Percentiles rank a stretch among this genome's conserved stretches.
phyloP scores from a whole-genome alignment of 768 basidiomycete genomes.

The Sporobolomyces phaffii region DNA sequence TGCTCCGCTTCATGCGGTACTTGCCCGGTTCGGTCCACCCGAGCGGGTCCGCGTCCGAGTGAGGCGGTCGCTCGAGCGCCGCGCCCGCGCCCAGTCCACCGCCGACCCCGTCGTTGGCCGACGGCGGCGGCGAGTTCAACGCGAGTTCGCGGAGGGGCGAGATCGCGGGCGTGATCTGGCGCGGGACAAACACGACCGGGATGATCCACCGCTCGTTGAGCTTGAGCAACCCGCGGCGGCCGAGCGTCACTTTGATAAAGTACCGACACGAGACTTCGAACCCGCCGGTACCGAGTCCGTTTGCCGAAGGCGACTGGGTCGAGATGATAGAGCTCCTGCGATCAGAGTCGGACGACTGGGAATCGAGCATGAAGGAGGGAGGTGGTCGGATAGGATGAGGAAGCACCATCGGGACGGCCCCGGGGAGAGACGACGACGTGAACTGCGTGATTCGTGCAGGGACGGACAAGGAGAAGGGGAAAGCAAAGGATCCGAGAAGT shows the following conservation, averaged over 20 bases:
- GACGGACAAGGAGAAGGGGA: slow-evolving; percentile 29
- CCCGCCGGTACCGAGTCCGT: not conserved
- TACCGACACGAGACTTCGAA: slow-evolving; percentile 28
- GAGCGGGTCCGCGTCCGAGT: not conserved
- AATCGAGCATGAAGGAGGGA: slow-evolving; percentile 29
- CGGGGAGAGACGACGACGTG: not conserved
- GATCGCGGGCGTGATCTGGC: slow-evolving; percentile 3
- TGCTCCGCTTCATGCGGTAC: slow-evolving; percentile 3
- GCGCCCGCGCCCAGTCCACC: too few relatives aligned
- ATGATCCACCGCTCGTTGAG: slow-evolving; percentile 34
- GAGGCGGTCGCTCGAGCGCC: not conserved
- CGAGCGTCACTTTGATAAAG: slow-evolving; percentile 33
- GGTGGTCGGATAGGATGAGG: slow-evolving; percentile 7
- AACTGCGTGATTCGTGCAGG: slow-evolving; percentile 9
- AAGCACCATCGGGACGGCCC: not conserved
- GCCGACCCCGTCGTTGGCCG: too few relatives aligned
- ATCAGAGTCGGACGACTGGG: not conserved
- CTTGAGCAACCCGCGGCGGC: slow-evolving; percentile 18
- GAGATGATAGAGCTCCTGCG: not conserved
- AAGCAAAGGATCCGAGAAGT: slow-evolving; percentile 20
- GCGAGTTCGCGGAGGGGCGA: slow-evolving; percentile 5
- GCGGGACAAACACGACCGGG: slow-evolving; percentile 30
- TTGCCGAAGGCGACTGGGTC: not conserved
- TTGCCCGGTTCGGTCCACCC: slow-evolving; percentile 24
- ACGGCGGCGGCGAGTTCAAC: too few relatives aligned